Evolutionary conservation across 306 rosid species (phyloP).

Genomic region (Geum urbanum): DNA sequence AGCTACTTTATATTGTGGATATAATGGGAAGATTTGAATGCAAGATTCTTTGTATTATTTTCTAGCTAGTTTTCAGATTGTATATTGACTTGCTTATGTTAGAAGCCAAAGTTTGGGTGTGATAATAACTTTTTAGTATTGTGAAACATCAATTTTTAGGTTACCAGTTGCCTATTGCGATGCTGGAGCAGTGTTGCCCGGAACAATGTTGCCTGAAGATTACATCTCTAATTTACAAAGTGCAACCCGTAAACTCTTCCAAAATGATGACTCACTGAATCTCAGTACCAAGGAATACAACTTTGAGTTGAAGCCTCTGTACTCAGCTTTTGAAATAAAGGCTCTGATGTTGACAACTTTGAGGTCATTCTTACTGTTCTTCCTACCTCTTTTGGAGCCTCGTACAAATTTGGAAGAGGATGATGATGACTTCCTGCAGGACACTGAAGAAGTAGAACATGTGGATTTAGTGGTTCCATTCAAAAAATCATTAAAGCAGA

Average conservation of each 20-base stretch:
- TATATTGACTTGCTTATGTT: no score
- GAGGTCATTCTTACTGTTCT: constrained; percentile 65
- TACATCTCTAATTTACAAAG: constrained; percentile 34
- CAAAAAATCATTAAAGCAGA: constrained; percentile 74
- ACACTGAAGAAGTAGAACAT: constrained; percentile 33
- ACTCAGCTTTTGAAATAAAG: constrained; percentile 64
- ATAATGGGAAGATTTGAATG: no score
- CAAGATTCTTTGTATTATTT: no score
- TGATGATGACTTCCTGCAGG: constrained; percentile 53
- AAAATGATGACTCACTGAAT: constrained; percentile 38
- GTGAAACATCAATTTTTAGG: constrained; percentile 51
- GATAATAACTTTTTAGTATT: constrained; percentile 25
- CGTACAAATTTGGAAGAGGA: constrained; percentile 61
- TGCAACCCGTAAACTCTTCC: constrained; percentile 43
- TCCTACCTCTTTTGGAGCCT: constrained; percentile 82
- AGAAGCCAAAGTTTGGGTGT: not conserved
- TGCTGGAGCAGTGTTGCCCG: constrained; percentile 57
- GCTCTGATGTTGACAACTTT: constrained; percentile 50
- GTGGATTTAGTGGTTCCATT: constrained; percentile 64
- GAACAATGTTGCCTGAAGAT: constrained; percentile 50
- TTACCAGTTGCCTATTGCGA: constrained; percentile 60
- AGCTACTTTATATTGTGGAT: no score
- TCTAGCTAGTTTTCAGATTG: no score
- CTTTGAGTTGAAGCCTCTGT: constrained; percentile 62
- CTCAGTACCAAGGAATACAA: constrained; percentile 55